phyloP scores from a whole-genome alignment of 2,329 filamentous ascomycete species.

The Penicillium paneum region DNA sequence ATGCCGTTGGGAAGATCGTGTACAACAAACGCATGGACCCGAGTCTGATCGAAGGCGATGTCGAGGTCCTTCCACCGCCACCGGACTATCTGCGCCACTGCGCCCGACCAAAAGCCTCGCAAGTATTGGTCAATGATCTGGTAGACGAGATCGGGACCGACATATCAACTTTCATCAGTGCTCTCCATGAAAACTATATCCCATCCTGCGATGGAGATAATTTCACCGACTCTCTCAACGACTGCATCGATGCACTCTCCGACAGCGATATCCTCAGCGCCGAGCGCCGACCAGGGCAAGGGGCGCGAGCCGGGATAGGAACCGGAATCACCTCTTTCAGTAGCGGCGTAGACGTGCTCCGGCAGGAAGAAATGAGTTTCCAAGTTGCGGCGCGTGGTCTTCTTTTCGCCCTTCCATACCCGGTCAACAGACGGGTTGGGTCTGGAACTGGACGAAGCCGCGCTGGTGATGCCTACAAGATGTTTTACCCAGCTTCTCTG shows the following conservation, averaged over 20 bases:
- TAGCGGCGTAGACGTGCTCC: conserved; percentile 60
- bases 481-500: conserved; percentile 86
- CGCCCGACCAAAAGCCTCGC: conserved; percentile 59
- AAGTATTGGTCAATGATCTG: conserved; percentile 70
- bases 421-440: conserved; percentile 64
- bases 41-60: conserved; percentile 33
- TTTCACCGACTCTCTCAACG: conserved; percentile 73
- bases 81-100: conserved; percentile 58
- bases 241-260: conserved; percentile 82
- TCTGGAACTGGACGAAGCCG: conserved; percentile 33
- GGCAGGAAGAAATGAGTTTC: conserved; percentile 92
- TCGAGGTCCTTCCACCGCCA: conserved; percentile 52
- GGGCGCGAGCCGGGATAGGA: conserved; percentile 52
- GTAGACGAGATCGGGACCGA: conserved; percentile 93
- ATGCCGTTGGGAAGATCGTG: conserved; percentile 91
- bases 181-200: conserved; percentile 89
- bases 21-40: conserved; percentile 83
- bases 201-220: conserved; percentile 69
- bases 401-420: conserved; percentile 77
- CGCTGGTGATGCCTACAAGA: conserved; percentile 67
- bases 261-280: conserved; percentile 81
- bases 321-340: conserved; percentile 54
- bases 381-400: conserved; percentile 85
- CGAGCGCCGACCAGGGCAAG: conserved; percentile 44
- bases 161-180: conserved; percentile 81